phyloP scores from a whole-genome alignment of 2,329 filamentous ascomycete genomes.

The Sporothrix pallida region DNA sequence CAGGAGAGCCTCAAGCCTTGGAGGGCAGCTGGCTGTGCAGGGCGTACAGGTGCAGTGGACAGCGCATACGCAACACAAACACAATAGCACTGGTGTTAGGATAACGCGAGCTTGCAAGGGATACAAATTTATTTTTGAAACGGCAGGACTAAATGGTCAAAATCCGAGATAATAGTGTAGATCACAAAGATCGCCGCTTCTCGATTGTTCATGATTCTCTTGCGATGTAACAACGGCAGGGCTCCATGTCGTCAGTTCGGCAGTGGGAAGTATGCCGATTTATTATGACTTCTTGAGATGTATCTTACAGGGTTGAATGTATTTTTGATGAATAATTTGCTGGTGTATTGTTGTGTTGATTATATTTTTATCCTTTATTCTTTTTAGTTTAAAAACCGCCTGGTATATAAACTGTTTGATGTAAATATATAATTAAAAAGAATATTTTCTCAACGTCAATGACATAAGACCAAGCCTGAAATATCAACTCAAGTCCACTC shows the following conservation, averaged over 20 bases:
- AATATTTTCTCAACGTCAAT: no score
- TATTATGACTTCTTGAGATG: background rate
- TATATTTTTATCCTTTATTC: background rate
- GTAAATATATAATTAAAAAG: no score
- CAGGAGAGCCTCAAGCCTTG: background rate
- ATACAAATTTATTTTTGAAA: constrained; percentile 17
- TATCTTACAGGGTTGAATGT: background rate
- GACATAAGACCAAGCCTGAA: no score
- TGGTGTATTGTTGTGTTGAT: background rate
- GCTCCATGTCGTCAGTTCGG: background rate
- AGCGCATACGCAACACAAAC: background rate
- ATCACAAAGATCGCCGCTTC: constrained; percentile 12
- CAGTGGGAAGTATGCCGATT: no score
- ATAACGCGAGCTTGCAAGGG: background rate
- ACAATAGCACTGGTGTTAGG: background rate
- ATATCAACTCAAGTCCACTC: no score
- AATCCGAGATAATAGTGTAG: background rate
- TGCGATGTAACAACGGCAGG: background rate
- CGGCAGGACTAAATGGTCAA: background rate
- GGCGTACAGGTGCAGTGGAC: background rate
- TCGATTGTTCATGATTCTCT: background rate
- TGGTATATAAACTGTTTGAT: no score
- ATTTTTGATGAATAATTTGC: background rate
- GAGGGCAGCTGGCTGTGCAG: constrained; percentile 12
- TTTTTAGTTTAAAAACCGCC: background rate